phyloP scores from a whole-genome alignment of 768 basidiomycete species.

The Tulasnella sp. region DNA sequence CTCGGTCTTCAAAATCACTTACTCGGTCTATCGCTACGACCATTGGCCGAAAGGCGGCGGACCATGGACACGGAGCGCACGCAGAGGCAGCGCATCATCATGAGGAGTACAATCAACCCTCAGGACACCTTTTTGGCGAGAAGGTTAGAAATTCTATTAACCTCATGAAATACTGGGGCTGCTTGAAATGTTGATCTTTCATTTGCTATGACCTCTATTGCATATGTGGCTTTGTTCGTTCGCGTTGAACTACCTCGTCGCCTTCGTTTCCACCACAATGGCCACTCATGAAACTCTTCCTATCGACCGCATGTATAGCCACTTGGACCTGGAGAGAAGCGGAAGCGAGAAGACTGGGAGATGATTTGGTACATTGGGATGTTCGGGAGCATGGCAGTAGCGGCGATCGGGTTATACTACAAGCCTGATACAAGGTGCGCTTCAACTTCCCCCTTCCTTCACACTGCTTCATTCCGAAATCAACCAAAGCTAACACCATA shows the following conservation, averaged over 20 bases:
- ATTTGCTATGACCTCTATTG: too few relatives aligned
- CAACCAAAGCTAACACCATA: neutral
- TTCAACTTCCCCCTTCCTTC: neutral
- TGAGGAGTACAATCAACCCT: conserved; percentile 67
- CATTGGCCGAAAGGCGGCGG: neutral
- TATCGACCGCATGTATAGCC: conserved; percentile 54
- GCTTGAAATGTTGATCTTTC: too few relatives aligned
- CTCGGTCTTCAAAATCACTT: neutral
- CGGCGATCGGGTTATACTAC: conserved; percentile 68
- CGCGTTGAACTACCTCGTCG: neutral
- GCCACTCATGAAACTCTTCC: too few relatives aligned
- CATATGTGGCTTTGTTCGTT: neutral
- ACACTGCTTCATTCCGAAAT: neutral
- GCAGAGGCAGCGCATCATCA: conserved; percentile 43
- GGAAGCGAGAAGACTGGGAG: conserved; percentile 87
- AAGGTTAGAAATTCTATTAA: conserved; percentile 45
- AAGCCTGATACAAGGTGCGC: conserved; percentile 87
- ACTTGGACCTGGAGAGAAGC: conserved; percentile 65
- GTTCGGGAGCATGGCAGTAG: conserved; percentile 76
- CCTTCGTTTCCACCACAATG: neutral
- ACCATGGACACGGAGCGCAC: neutral
- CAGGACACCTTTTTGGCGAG: conserved; percentile 80
- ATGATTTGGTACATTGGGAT: conserved; percentile 82
- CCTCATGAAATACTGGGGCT: too few relatives aligned
- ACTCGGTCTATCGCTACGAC: neutral